Evolutionary conservation across 805 yeast genomes (phyloP).

Genomic region (Teunomyces panamensis): DNA sequence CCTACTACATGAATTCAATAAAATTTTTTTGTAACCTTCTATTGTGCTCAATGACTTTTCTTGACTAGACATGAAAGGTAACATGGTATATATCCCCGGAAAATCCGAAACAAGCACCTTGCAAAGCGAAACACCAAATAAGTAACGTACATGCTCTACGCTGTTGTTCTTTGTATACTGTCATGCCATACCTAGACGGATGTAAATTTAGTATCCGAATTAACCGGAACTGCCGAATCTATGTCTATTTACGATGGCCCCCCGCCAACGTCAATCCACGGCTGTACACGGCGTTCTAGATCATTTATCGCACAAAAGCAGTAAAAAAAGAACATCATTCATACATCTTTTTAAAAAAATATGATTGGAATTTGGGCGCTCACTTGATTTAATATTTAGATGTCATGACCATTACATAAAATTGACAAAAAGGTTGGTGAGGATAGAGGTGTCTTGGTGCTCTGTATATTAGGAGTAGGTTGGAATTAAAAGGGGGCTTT

Average conservation of each 20-base stretch:
- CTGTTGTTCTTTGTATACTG: not conserved
- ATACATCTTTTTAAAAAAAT: not conserved
- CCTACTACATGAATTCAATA: no score
- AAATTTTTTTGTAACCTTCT: no score
- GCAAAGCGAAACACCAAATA: not conserved
- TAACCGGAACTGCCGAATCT: not conserved
- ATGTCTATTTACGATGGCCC: not conserved
- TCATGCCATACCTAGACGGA: not conserved
- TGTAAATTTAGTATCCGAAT: not conserved
- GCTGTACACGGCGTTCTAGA: not conserved
- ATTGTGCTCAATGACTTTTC: not conserved
- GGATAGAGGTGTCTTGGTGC: not conserved
- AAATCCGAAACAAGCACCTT: not conserved
- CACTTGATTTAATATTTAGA: not conserved
- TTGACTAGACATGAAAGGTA: not conserved
- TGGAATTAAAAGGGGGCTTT: not conserved
- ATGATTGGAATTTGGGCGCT: not conserved
- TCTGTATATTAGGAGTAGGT: not conserved
- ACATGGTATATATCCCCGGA: not conserved
- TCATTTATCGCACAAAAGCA: not conserved
- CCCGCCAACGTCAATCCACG: not conserved
- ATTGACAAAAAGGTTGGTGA: not conserved
- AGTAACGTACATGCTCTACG: not conserved
- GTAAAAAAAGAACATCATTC: not conserved
- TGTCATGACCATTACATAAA: not conserved